Percentiles rank a stretch among this genome's conserved stretches.
Evolutionary conservation across 805 yeast species (phyloP).

Genomic region (Candida arabinofermentans): DNA sequence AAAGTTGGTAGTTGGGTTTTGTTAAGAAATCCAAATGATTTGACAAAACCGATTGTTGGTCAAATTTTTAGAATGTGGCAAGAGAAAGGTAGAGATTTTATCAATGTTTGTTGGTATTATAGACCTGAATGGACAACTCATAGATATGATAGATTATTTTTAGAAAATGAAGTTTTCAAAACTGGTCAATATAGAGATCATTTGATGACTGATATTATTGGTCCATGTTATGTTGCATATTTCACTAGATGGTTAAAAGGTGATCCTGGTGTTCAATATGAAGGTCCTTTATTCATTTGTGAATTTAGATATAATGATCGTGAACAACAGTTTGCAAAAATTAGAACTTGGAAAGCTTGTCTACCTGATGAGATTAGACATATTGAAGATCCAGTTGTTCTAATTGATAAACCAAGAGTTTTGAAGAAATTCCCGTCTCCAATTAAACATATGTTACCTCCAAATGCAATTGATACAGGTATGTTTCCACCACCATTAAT

Average conservation of each 20-base stretch:
- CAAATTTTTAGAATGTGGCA: slow-evolving; percentile 94
- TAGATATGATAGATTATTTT: slow-evolving; percentile 81
- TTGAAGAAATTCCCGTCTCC: slow-evolving; percentile 82
- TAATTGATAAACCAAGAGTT: slow-evolving; percentile 59
- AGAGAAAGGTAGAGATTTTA: slow-evolving; percentile 77
- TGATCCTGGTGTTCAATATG: slow-evolving; percentile 76
- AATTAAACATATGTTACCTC: slow-evolving; percentile 68
- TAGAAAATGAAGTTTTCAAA: slow-evolving; percentile 92
- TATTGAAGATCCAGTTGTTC: slow-evolving; percentile 73
- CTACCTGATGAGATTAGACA: slow-evolving; percentile 94
- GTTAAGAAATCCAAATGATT: slow-evolving; percentile 81
- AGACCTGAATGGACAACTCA: slow-evolving; percentile 98
- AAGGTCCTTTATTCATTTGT: slow-evolving; percentile 86
- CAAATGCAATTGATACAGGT: slow-evolving; percentile 67
- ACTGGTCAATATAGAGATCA: slow-evolving; percentile 97
- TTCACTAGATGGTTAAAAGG: slow-evolving; percentile 94
- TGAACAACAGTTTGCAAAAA: slow-evolving; percentile 87
- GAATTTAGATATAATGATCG: slow-evolving; percentile 91
- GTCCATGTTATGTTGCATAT: slow-evolving; percentile 92
- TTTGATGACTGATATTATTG: slow-evolving; percentile 79
- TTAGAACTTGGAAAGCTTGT: slow-evolving; percentile 98
- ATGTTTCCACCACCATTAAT: slow-evolving; percentile 78
- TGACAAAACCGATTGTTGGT: slow-evolving; percentile 85
- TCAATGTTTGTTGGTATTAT: slow-evolving; percentile 96
- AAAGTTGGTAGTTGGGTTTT: slow-evolving; percentile 95